A percentile compares a stretch with the other conserved stretches of the same genome.
Conservation (phyloP, 1,139 yeast species). For the Diutina ranongensis region DNA sequence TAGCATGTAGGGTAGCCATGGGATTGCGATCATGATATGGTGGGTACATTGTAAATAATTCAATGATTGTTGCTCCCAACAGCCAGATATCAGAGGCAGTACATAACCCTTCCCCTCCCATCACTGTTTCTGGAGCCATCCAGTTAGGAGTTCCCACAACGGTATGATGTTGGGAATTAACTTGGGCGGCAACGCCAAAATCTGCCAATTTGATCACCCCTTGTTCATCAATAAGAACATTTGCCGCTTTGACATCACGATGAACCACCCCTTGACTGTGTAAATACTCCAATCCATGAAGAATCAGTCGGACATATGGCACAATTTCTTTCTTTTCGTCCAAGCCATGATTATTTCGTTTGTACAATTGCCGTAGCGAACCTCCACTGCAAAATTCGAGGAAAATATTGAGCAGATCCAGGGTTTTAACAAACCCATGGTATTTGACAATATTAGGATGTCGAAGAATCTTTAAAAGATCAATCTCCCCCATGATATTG, state of each 20-base stretch:
- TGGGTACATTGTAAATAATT: conserved; percentile 75
- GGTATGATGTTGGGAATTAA: conserved; percentile 28
- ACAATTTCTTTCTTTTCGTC: conserved; percentile 52
- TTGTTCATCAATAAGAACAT: conserved; percentile 48
- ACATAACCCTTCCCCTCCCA: conserved; percentile 74
- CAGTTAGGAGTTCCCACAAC: conserved; percentile 69
- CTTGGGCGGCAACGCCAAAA: conserved; percentile 66
- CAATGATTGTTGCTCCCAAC: conserved; percentile 89
- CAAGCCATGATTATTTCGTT: conserved; percentile 35
- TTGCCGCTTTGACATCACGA: conserved; percentile 72
- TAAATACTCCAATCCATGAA: conserved; percentile 58
- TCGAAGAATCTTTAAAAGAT: conserved; percentile 66
- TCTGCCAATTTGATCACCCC: conserved; percentile 64
- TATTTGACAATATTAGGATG: conserved; percentile 85
- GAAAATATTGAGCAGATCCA: conserved; percentile 47
- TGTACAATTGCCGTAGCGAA: conserved; percentile 61
- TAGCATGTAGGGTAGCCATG: conserved; percentile 86
- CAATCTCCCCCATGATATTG: conserved; percentile 72
- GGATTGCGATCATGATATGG: conserved; percentile 77
- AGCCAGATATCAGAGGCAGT: conserved; percentile 89
- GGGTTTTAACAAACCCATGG: conserved; percentile 74
- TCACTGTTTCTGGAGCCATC: conserved; percentile 79
- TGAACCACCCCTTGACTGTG: conserved; percentile 69
- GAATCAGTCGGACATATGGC: conserved; percentile 30
- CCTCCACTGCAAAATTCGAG: conserved; percentile 77